Evolutionary conservation across 345 rosid species (phyloP).

Genomic region (Salix udensis): DNA sequence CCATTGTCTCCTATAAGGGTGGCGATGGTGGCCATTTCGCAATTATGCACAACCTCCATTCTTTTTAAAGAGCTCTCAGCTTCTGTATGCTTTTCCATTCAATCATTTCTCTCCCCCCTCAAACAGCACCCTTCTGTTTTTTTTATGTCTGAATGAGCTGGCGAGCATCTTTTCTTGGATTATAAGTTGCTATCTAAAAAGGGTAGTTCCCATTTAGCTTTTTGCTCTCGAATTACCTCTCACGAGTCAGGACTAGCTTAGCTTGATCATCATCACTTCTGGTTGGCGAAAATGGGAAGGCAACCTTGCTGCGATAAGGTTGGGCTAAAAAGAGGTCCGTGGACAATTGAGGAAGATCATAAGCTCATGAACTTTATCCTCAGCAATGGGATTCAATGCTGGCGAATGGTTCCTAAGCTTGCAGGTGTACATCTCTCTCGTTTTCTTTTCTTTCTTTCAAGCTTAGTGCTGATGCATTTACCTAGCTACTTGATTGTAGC

Average conservation of each 20-base stretch:
- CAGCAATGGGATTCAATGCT: slow-evolving; percentile 87
- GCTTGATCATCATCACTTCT: too few species aligned
- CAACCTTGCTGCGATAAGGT: slow-evolving; percentile 92
- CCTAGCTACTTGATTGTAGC: neutral
- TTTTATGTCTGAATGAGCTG: slow-evolving; percentile 35
- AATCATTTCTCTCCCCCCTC: slow-evolving; percentile 39
- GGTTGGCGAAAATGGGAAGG: slow-evolving; percentile 55
- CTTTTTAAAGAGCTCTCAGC: neutral
- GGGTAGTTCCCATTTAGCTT: neutral
- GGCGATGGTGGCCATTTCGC: slow-evolving; percentile 16
- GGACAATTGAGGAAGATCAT: slow-evolving; percentile 96
- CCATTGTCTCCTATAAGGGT: slow-evolving; percentile 27
- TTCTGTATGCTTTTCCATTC: slow-evolving; percentile 12
- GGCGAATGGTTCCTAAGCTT: slow-evolving; percentile 89
- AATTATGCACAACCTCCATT: slow-evolving; percentile 4
- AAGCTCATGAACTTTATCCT: slow-evolving; percentile 84
- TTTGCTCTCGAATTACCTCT: neutral
- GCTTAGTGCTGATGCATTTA: neutral
- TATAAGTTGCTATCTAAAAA: slow-evolving; percentile 20
- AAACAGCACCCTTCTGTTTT: slow-evolving; percentile 20
- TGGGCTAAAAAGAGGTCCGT: slow-evolving; percentile 92
- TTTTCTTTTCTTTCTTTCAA: neutral
- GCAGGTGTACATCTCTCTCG: slow-evolving; percentile 47
- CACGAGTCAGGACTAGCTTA: neutral
- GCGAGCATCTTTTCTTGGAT: slow-evolving; percentile 33